Evolutionary conservation across 1,284 basidiomycete species (phyloP).

Genomic region (Leccinum subfulvum): DNA sequence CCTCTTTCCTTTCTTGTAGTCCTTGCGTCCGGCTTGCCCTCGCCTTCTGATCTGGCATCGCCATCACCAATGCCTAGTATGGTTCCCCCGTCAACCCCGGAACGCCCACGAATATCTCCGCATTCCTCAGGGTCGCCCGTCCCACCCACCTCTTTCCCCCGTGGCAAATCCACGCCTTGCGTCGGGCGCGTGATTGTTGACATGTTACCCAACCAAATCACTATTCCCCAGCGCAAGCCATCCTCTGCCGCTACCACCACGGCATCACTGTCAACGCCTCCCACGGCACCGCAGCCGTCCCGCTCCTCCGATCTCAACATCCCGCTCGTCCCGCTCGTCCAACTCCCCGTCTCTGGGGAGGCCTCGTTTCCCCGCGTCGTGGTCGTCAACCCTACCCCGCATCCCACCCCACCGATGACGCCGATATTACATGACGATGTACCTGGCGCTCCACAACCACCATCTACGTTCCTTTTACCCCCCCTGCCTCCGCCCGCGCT

Average conservation of each 20-base stretch:
- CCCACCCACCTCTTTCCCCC: constrained; percentile 28
- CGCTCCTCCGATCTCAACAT: constrained; percentile 14
- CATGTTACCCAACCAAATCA: constrained; percentile 43
- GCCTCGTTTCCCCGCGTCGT: constrained; percentile 46
- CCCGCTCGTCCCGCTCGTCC: constrained; percentile 25
- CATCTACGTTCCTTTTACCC: constrained; percentile 33
- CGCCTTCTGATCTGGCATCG: constrained; percentile 32
- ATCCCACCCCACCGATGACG: constrained; percentile 57
- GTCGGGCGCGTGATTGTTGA: constrained; percentile 58
- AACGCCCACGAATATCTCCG: constrained; percentile 31
- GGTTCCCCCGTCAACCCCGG: constrained; percentile 28
- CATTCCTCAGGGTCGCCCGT: constrained; percentile 13
- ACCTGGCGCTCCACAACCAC: constrained; percentile 21
- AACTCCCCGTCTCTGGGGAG: constrained; percentile 21
- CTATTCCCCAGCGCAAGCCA: constrained; percentile 20
- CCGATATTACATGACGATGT: constrained; percentile 34
- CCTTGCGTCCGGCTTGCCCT: constrained; percentile 25
- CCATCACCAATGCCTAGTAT: constrained; percentile 21
- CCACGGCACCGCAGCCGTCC: constrained; percentile 3
- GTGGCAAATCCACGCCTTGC: constrained; percentile 33
- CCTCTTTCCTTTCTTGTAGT: constrained; percentile 22
- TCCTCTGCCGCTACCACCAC: not conserved
- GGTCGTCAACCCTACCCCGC: constrained; percentile 54
- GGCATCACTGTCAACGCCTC: constrained; percentile 5
- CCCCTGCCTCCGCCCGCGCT: constrained; percentile 27